Evolutionary conservation across 1,284 basidiomycete species (phyloP).

Genomic region (Athelia psychrophila): DNA sequence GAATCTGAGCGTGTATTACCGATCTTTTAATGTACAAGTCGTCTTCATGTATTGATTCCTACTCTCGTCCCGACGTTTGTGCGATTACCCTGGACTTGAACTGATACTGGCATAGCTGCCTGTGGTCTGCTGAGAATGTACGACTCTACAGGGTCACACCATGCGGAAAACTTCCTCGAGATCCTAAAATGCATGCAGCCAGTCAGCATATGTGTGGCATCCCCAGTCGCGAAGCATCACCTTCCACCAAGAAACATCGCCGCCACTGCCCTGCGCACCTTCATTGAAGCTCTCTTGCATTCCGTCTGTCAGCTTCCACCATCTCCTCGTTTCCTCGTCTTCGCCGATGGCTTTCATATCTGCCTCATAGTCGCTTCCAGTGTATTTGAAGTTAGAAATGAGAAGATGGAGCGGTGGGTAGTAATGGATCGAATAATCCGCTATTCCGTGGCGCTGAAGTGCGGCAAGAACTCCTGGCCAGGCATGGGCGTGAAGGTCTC

Average conservation of each 20-base stretch:
- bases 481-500: constrained; percentile 58
- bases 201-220: not conserved
- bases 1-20: too few species aligned
- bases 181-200: not conserved
- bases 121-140: too few species aligned
- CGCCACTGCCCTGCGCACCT: constrained; percentile 67
- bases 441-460: constrained; percentile 63
- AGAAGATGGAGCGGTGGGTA: constrained; percentile 61
- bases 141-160: not conserved
- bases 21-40: too few species aligned
- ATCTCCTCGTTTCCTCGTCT: constrained; percentile 65
- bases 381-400: constrained; percentile 70
- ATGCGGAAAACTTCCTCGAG: constrained; percentile 1
- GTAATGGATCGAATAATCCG: constrained; percentile 77
- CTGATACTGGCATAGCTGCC: too few species aligned
- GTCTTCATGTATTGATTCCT: too few species aligned
- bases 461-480: constrained; percentile 74
- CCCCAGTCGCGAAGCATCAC: constrained; percentile 30
- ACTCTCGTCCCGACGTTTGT: too few species aligned
- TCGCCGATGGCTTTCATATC: constrained; percentile 68
- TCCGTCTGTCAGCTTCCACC: constrained; percentile 76
- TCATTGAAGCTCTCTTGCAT: constrained; percentile 78
- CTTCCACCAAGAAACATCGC: constrained; percentile 71
- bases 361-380: constrained; percentile 53
- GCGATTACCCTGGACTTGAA: too few species aligned